Evolutionary conservation across 441 rosid species (phyloP), one percentile per base, ranked within the genome.

Genomic region (Populus hybrid): DNA sequence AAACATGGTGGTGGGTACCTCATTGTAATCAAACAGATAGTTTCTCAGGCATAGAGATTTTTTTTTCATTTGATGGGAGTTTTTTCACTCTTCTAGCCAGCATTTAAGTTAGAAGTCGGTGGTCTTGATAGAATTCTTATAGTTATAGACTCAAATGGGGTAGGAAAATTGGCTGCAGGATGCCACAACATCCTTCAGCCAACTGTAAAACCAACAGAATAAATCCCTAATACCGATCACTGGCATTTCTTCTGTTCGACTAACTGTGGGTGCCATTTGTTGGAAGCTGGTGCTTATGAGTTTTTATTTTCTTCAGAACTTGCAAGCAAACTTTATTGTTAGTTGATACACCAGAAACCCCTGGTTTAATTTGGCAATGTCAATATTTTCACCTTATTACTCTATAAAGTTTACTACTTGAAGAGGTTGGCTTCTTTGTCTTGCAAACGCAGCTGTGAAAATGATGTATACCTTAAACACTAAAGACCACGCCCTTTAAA

Each of bases 1-100:
- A 77, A 28, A 70, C 77, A 65, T 73, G 10, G 54, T 5, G 54
- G 57, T 18, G 20, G 21, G 34, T 70, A n/a, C 69, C 69, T 34
- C 34, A 42, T 14, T 16, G n/a, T 16, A 63, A 36, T 68, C 73
- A 76, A 50, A 59, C 8, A 35, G 40, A 36, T 59, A 5, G 30
- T 10, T 14, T 77, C 75, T 59, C 42, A 69, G 69, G 26, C 42
- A 57, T 4, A 21, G 6, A 18, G 10, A 1, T 57, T 69, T 59
- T 23, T 28, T 54, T 54, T 54, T 16, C 12, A 2, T 23, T 46
- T 76, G 16, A 69, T 24, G 14, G 42, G 5, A 57, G 2, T 20
- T 57, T 38, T 76, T 59, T 26, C 4, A 0, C 5, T 23, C 23
- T 69, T 38, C 73, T 32, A 10, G 36, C 57, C 35, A 8, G 77